Evolutionary conservation across 225 moss, liverwort and hornwort genomes (phyloP).

Genomic region (Pseudoscleropodium purum): DNA sequence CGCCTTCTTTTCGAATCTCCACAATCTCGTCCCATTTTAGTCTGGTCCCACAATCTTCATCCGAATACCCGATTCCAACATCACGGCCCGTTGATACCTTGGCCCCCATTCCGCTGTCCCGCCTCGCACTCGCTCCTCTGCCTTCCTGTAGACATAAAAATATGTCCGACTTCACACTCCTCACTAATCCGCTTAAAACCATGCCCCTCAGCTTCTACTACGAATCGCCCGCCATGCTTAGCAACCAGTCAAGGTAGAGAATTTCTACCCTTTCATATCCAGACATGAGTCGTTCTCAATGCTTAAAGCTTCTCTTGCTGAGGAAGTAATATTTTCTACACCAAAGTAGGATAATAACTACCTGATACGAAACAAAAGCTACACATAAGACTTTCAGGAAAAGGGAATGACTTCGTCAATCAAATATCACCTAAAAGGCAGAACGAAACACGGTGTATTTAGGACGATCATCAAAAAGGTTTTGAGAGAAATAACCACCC

Average conservation of each 20-base stretch:
- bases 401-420: neutral
- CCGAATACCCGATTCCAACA: neutral
- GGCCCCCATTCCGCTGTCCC: slow-evolving; percentile 21
- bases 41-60: neutral
- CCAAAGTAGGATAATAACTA: neutral
- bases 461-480: neutral
- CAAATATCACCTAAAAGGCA: neutral
- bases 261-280: neutral
- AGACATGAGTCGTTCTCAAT: neutral
- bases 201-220: neutral
- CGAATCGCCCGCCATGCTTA: neutral
- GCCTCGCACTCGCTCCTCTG: neutral
- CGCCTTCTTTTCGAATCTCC: slow-evolving; percentile 44
- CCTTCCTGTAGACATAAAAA: neutral
- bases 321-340: neutral
- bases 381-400: neutral
- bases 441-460: neutral
- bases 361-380: neutral
- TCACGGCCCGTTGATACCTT: slow-evolving; percentile 13
- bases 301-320: neutral
- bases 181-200: neutral
- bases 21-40: slow-evolving; percentile 8
- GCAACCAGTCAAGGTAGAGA: neutral
- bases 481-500: neutral
- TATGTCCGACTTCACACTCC: neutral